These are phyloP conservation scores for Saraca asoca DNA, from an alignment of 331 rosid species.

Conservation along the genomic window DNA sequence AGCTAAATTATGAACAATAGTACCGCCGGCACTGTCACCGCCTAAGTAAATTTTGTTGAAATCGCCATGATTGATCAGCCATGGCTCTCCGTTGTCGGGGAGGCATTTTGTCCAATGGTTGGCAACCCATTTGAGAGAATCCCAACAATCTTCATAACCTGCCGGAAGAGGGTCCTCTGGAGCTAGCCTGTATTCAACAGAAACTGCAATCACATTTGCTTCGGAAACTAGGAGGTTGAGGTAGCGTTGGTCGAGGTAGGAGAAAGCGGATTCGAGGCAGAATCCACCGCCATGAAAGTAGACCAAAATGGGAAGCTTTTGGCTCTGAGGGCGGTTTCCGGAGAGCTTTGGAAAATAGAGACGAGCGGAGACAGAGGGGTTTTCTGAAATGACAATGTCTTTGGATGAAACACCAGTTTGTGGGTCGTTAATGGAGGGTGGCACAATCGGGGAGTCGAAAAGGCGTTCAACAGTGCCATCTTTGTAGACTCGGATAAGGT, in stretches of 20 bases:
- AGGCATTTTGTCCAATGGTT: slow-evolving; percentile 11
- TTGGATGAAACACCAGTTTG: slow-evolving; percentile 46
- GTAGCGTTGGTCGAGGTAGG: slow-evolving; percentile 32
- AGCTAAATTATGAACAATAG: slow-evolving; percentile 47
- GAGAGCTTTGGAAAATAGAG: slow-evolving; percentile 41
- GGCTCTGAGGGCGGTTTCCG: background rate
- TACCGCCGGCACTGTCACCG: slow-evolving; percentile 61
- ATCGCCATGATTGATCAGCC: too few species aligned
- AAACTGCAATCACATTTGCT: slow-evolving; percentile 36
- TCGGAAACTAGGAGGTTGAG: slow-evolving; percentile 33
- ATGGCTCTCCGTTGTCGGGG: slow-evolving; percentile 38
- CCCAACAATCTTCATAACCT: slow-evolving; percentile 52
- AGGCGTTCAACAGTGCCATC: slow-evolving; percentile 52
- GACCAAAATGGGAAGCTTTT: slow-evolving; percentile 47
- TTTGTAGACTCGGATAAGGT: slow-evolving; percentile 34
- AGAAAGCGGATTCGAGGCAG: slow-evolving; percentile 52
- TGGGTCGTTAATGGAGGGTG: slow-evolving; percentile 33
- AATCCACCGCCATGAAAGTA: slow-evolving; percentile 61
- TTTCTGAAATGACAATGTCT: slow-evolving; percentile 41
- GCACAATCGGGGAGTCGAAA: slow-evolving; percentile 27
- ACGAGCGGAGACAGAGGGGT: slow-evolving; percentile 48
- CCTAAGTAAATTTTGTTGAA: too few species aligned
- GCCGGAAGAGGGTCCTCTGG: slow-evolving; percentile 46
- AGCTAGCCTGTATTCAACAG: too few species aligned
- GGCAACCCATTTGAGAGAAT: slow-evolving; percentile 48